Base-by-base conservation (phyloP, 495 filamentous ascomycete species). In the Parmelia sp. region DNA sequence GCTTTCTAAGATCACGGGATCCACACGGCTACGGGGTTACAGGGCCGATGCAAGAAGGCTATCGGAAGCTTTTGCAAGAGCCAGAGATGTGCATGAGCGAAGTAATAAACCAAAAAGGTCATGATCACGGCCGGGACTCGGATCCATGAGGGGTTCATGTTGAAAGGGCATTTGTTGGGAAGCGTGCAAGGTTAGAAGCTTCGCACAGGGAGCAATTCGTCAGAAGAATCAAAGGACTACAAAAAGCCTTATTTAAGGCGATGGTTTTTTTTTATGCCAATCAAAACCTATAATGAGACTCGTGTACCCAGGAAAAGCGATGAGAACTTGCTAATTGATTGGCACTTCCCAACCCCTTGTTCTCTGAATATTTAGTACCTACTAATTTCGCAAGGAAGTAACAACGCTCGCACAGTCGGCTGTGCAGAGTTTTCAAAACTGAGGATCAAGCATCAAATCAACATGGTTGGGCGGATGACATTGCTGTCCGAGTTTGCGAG, bases 1-100 rank as follows among this genome's bases (percentile, higher is more conserved):
- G 72, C n/a, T 96, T 96, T 69, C 69, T 95, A 27, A 79, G 83
- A 69, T 82, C 86, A 44, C 81, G 89, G 64, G 86, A 93, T 65
- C 78, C 78, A 23, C 74, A 74, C 3, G 77, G 80, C 19, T 74
- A 71, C 60, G 80, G 79, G 10, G 62, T 81, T 21, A 33, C 33
- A 23, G 58, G 65, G 19, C 44, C 59, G 10, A 59, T 23, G 36
- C 61, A 67, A 25, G 56, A 61, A 33, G 56, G 49, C 25, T 67
- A 67, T 56, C 65, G 45, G 40, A 63, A 67, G 42, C 42, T 67
- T 10, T 29, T 67, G 27, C 55, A 37, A 25, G 56, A 63, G 45
- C 61, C 65, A 14, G 65, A 67, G 57, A 53, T 51, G n/a, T 66
- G 64, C 33, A 66, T 66, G 57, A 66, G 58, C 58, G 64, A 66